Evolutionary conservation across 2,329 filamentous ascomycete species (phyloP), one percentile per base, ranked within the genome.

Genomic region (Epichloe elymi): DNA sequence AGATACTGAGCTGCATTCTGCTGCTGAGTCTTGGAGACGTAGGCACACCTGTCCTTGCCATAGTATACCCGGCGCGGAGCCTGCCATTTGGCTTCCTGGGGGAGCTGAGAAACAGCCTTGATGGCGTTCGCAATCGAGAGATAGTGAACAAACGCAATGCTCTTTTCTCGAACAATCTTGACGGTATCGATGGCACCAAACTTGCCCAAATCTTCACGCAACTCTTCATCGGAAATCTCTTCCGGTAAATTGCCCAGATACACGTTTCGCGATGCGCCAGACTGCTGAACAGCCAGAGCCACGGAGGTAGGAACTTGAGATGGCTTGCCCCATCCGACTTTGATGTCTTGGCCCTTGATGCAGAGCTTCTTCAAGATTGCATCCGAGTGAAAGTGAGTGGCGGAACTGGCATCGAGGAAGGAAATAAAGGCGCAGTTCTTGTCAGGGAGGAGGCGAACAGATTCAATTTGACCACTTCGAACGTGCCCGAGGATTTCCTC

Each of bases 371-470:
- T 98, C 79, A 98, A 80, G 71, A 98, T 98, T 59, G 93, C 93
- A 76, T 98, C 93, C 19, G 93, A 98, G 75, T 98, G 93, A 73
- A 98, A 98, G 67, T 98, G 93, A 20, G 91, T 97, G 51, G 93
- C 93, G 33, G 93, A 96, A 72, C 90, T 95, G 61, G 90, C 89
- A 64, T 98, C 93, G 58, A 98, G 76, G 74, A 98, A 98, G 7
- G 93, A 98, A 66, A 98, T 97, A 76, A 98, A 98, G 53, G 93
- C 93, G 65, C 93, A 98, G 77, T 97, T 98, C 87, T 97, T 98
- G 72, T 98, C 93, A 23, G 91, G 88, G 51, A 98, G 76, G 57
- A 98, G 79, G 60, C 93, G 86, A 49, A 98, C 93, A n/a, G 93
- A 97, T 74, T 98, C 93, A 62, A 98, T 97, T 67, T 97, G 93